Percentiles rank a stretch among this genome's conserved stretches.
These are phyloP conservation scores for Colletotrichum caudatum DNA, from an alignment of 2,329 filamentous ascomycete genomes.

Conservation along the genomic window DNA sequence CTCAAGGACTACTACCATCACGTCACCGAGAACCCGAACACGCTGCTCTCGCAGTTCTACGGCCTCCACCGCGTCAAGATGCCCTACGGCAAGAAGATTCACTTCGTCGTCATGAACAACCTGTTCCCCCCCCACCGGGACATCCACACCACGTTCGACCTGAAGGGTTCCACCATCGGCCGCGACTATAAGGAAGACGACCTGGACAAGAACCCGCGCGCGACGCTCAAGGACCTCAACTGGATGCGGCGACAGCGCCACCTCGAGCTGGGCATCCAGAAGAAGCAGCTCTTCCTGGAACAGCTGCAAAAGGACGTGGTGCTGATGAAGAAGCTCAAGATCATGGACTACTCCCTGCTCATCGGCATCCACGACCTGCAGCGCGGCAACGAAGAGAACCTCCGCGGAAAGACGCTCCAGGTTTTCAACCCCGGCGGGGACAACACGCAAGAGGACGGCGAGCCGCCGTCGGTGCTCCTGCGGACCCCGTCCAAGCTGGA, in stretches of 20 bases:
- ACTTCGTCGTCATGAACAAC: slow-evolving; percentile 99
- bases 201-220: slow-evolving; percentile 87
- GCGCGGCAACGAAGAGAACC: slow-evolving; percentile 93
- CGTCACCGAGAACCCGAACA: slow-evolving; percentile 93
- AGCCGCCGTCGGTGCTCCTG: slow-evolving; percentile 75
- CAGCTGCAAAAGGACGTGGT: slow-evolving; percentile 90
- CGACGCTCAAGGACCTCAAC: slow-evolving; percentile 96
- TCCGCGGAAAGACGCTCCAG: slow-evolving; percentile 88
- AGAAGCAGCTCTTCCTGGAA: slow-evolving; percentile 88
- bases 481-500: slow-evolving; percentile 95
- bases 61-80: slow-evolving; percentile 98
- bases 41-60: slow-evolving; percentile 96
- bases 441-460: slow-evolving; percentile 67
- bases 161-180: slow-evolving; percentile 96
- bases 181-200: slow-evolving; percentile 92
- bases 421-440: slow-evolving; percentile 93
- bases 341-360: slow-evolving; percentile 98
- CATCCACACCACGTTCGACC: slow-evolving; percentile 95
- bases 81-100: slow-evolving; percentile 97
- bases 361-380: slow-evolving; percentile 93
- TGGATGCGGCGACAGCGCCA: slow-evolving; percentile 90
- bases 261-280: slow-evolving; percentile 88
- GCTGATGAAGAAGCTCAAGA: slow-evolving; percentile 87
- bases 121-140: slow-evolving; percentile 97
- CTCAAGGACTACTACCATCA: slow-evolving; percentile 94